Evolutionary conservation across 768 basidiomycete genomes (phyloP).

Genomic region (Cystofilobasidium bisporidii): DNA sequence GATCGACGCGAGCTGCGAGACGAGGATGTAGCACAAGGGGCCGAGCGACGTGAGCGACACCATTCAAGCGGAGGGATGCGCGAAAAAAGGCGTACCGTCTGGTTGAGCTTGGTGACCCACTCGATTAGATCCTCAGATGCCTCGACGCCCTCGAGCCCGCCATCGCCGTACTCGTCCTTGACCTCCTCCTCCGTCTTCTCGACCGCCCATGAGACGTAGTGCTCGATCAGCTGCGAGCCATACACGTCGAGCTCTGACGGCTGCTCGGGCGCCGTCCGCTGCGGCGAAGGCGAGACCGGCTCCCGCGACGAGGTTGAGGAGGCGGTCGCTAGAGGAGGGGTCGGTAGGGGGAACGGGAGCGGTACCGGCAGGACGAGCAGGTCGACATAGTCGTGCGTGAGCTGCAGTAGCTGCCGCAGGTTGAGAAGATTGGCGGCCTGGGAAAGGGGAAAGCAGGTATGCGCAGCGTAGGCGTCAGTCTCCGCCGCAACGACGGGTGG

Average conservation of each 20-base stretch:
- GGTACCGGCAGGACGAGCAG: slow-evolving; percentile 70
- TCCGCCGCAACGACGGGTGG: no score
- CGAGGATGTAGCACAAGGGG: no score
- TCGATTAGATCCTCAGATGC: slow-evolving; percentile 64
- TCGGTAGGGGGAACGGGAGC: slow-evolving; percentile 38
- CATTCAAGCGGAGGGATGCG: no score
- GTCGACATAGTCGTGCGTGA: slow-evolving; percentile 71
- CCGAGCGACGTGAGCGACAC: slow-evolving; percentile 6
- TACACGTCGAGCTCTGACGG: slow-evolving; percentile 31
- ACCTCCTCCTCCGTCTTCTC: slow-evolving; percentile 50
- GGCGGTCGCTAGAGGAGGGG: slow-evolving; percentile 19
- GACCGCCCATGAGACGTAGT: slow-evolving; percentile 56
- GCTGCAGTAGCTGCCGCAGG: slow-evolving; percentile 55
- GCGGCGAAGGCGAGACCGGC: slow-evolving; percentile 31
- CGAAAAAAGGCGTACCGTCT: slow-evolving; percentile 37
- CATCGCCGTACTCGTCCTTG: slow-evolving; percentile 40
- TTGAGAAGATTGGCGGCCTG: slow-evolving; percentile 60
- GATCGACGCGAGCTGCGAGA: slow-evolving; percentile 52
- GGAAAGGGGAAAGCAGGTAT: no score
- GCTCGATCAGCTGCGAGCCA: slow-evolving; percentile 52
- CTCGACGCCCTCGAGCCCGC: slow-evolving; percentile 64
- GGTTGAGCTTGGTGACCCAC: slow-evolving; percentile 56
- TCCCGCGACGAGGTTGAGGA: slow-evolving; percentile 31
- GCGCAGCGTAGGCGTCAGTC: no score
- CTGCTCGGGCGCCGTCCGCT: slow-evolving; percentile 25